These are phyloP conservation scores for Thelonectria discophora DNA, from an alignment of 2,329 filamentous ascomycete genomes.

Conservation along the genomic window DNA sequence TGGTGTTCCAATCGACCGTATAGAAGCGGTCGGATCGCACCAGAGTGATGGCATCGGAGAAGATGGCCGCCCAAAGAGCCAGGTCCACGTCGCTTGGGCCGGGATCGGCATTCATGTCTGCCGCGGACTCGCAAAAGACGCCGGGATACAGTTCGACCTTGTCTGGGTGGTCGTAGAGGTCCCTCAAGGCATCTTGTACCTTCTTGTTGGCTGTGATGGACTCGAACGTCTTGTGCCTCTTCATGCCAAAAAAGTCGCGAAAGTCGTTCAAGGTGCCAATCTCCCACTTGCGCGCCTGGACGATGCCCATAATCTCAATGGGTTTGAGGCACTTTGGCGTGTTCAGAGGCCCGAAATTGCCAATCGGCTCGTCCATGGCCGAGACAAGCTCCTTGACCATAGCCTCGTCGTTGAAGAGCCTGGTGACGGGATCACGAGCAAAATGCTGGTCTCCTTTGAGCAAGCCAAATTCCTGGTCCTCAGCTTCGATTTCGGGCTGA, in stretches of 20 bases:
- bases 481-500: too few species aligned
- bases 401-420: conserved; percentile 63
- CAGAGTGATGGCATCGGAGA: conserved; percentile 67
- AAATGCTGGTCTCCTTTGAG: background rate
- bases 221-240: conserved; percentile 47
- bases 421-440: background rate
- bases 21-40: conserved; percentile 69
- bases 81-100: conserved; percentile 54
- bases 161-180: conserved; percentile 70
- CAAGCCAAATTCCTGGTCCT: too few species aligned
- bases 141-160: conserved; percentile 76
- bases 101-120: conserved; percentile 54
- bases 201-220: conserved; percentile 66
- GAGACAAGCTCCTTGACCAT: conserved; percentile 63
- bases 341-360: conserved; percentile 66
- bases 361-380: conserved; percentile 68
- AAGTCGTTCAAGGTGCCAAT: conserved; percentile 71
- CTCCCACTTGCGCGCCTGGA: conserved; percentile 69
- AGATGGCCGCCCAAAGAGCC: conserved; percentile 58
- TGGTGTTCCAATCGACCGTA: conserved; percentile 57
- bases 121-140: conserved; percentile 64
- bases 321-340: conserved; percentile 66
- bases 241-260: conserved; percentile 64
- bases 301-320: conserved; percentile 70
- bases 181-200: conserved; percentile 62